A percentile compares a stretch with the other conserved stretches of the same genome.
These are phyloP conservation scores for Termitomyces sp. DNA, from an alignment of 768 basidiomycete species.

Conservation along the genomic window DNA sequence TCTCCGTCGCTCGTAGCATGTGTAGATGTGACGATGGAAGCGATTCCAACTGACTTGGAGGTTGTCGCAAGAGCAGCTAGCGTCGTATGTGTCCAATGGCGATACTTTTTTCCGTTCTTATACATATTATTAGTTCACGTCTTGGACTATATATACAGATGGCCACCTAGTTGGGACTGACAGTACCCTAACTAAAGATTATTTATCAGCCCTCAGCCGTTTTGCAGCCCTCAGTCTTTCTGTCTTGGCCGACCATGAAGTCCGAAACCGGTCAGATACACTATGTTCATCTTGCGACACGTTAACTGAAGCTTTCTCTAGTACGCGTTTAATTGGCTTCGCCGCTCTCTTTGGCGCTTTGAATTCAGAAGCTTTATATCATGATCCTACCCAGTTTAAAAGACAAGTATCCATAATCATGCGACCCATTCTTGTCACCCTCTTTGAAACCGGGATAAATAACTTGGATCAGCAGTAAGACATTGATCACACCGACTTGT, in stretches of 20 bases:
- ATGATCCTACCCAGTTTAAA: constrained; percentile 65
- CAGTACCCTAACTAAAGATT: constrained; percentile 59
- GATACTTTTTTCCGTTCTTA: background rate
- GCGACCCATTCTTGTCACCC: constrained; percentile 61
- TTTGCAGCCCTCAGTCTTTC: constrained; percentile 61
- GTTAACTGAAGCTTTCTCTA: constrained; percentile 23
- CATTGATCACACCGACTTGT: constrained; percentile 4
- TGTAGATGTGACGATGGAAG: constrained; percentile 50
- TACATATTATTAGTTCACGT: constrained; percentile 59
- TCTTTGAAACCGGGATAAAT: constrained; percentile 57
- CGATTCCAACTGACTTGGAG: constrained; percentile 64
- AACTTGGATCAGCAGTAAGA: constrained; percentile 68
- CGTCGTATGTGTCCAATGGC: constrained; percentile 49
- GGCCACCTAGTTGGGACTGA: constrained; percentile 81
- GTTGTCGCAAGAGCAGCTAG: constrained; percentile 73
- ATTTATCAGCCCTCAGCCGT: constrained; percentile 58
- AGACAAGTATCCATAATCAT: constrained; percentile 68
- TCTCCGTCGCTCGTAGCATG: constrained; percentile 65
- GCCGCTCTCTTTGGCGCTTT: constrained; percentile 77
- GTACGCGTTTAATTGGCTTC: constrained; percentile 81
- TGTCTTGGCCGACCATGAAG: constrained; percentile 57
- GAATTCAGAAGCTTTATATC: constrained; percentile 80
- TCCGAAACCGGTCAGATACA: constrained; percentile 59
- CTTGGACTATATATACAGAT: constrained; percentile 91
- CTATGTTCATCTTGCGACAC: background rate